These are phyloP conservation scores for Streptanthus diversifolius DNA, from an alignment of 345 rosid species.

Conservation along the genomic window DNA sequence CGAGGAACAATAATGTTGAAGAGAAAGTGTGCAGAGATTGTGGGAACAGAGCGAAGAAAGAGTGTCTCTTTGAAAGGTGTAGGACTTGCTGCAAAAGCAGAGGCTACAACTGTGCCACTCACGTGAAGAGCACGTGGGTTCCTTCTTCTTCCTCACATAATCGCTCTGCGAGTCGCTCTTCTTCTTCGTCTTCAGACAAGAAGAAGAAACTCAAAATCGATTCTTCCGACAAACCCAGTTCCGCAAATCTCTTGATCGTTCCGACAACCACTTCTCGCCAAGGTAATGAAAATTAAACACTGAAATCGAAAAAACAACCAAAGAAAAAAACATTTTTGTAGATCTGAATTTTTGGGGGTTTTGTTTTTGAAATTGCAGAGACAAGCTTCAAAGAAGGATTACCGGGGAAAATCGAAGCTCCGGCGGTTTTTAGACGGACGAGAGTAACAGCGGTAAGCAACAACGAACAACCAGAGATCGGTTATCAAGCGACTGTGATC, in stretches of 20 bases:
- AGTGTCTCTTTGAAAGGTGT: slow-evolving; percentile 60
- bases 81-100: slow-evolving; percentile 81
- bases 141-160: slow-evolving; percentile 46
- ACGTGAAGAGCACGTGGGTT: slow-evolving; percentile 85
- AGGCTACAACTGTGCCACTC: slow-evolving; percentile 69
- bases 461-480: slow-evolving; percentile 65
- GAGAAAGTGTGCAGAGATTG: slow-evolving; percentile 68
- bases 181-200: slow-evolving; percentile 46
- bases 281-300: slow-evolving; percentile 33
- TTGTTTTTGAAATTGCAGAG: slow-evolving; percentile 37
- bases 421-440: slow-evolving; percentile 79
- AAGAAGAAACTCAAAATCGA: slow-evolving; percentile 48
- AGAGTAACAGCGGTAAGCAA: slow-evolving; percentile 64
- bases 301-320: not conserved
- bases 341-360: not conserved
- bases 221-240: slow-evolving; percentile 32
- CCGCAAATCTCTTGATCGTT: slow-evolving; percentile 40
- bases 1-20: slow-evolving; percentile 19
- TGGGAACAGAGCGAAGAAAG: slow-evolving; percentile 80
- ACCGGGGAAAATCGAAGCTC: slow-evolving; percentile 81
- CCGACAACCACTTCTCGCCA: slow-evolving; percentile 45
- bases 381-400: slow-evolving; percentile 55
- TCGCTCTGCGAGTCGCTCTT: slow-evolving; percentile 39
- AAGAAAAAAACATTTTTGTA: not conserved
- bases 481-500: slow-evolving; percentile 81